Evolutionary conservation across 805 yeast species (phyloP).

Genomic region (Yarrowia keelungensis): DNA sequence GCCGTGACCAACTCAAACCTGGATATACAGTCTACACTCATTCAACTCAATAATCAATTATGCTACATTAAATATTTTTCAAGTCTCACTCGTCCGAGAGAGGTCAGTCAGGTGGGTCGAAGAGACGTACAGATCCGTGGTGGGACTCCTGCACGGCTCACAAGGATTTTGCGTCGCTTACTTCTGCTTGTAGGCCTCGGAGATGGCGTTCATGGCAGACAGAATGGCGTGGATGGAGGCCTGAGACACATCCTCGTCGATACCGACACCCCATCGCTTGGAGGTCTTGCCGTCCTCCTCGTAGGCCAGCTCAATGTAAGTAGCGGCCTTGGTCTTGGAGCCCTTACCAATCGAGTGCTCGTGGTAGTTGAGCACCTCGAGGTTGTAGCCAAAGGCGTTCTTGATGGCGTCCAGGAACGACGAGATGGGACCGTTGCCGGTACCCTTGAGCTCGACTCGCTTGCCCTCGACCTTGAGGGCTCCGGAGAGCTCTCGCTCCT

Average conservation of each 20-base stretch:
- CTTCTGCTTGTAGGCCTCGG: conserved; percentile 10
- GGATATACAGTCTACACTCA: too few species aligned
- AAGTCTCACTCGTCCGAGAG: too few species aligned
- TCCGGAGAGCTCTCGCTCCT: conserved; percentile 57
- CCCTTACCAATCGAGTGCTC: conserved; percentile 83
- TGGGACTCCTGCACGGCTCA: too few species aligned
- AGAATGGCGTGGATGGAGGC: conserved; percentile 70
- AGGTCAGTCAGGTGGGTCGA: too few species aligned
- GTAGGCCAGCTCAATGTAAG: conserved; percentile 70
- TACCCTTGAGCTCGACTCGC: conserved; percentile 57
- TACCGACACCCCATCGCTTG: conserved; percentile 87
- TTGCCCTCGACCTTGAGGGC: conserved; percentile 58
- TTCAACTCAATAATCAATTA: conserved; percentile 4
- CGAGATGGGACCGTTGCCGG: conserved; percentile 85
- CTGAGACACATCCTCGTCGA: conserved; percentile 86
- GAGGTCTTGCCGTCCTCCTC: conserved; percentile 53
- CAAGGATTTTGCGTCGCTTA: too few species aligned
- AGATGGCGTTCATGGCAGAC: conserved; percentile 51
- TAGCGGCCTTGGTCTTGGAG: conserved; percentile 74
- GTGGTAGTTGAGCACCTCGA: conserved; percentile 72
- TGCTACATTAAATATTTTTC: conserved; percentile 28
- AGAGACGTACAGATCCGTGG: too few species aligned
- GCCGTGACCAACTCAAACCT: too few species aligned
- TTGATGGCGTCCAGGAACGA: conserved; percentile 71
- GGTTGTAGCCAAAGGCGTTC: conserved; percentile 55